Base-by-base conservation (phyloP, 2,329 filamentous ascomycete genomes). In the Dothiorella sarmentorum region DNA sequence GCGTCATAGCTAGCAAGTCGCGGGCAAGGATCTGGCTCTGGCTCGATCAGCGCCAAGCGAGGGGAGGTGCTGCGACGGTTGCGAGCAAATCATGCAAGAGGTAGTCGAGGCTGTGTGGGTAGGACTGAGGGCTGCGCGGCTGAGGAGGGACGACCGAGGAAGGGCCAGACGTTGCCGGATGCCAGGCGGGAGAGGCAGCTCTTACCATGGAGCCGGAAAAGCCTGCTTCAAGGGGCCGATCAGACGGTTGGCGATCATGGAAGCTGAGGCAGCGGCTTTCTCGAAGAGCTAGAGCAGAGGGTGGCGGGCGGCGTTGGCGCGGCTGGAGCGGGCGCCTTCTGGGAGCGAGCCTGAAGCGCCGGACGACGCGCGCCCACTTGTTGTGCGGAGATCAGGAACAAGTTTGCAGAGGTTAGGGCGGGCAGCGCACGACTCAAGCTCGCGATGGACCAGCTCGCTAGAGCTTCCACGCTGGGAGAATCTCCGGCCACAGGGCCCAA, bases 141-240 rank as follows among this genome's bases (percentile, higher is more conserved):
- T n/a, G 60, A 38, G 63, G 58, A 45, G 49, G 27, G 57, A 59
- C 24, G 38, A 38, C 57, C 57, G 57, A 59, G 57, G 49, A 59
- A 59, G 47, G 49, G 57, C 57, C 57, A 59, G 57, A 53, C 37
- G 47, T 38, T 27, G 57, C 57, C 47, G 56, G 56, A 52, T 40
- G 37, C 38, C 47, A 51, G 45, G 55, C 56, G 37, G 57, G 45
- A 52, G 20, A 52, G 56, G 27, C 57, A 44, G 49, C 57, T 57
- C 55, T 59, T 59, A 59, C 57, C 57, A 53, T 59, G 57, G 57
- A 53, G 47, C 57, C 31, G 57, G 57, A 53, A 55, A 59, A 59
- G 47, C 55, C 55, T 57, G 55, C 55, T 47, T 47, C 52, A 51
- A 58, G 44, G 56, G 33, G 44, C 43, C 33, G 55, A 58, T 58